These are phyloP conservation scores for Monosporascus sp. DNA, from an alignment of 2,329 filamentous ascomycete genomes.

Conservation along the genomic window DNA sequence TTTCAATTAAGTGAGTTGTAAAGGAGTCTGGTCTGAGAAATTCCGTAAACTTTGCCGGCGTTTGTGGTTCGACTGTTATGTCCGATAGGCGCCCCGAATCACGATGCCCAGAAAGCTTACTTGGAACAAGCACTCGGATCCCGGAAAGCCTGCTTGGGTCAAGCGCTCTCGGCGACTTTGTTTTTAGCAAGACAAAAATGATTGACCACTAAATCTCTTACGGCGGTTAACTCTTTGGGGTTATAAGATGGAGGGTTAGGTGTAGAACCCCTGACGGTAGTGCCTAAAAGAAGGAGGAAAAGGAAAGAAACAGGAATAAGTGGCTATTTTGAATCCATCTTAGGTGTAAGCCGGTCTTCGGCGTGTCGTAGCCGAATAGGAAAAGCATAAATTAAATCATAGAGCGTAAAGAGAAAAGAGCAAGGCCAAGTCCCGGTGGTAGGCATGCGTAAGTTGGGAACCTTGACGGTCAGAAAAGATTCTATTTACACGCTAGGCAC, in stretches of 20 bases:
- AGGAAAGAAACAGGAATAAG: neutral
- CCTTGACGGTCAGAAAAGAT: constrained; percentile 3
- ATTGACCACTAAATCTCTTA: neutral
- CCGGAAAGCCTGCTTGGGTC: neutral
- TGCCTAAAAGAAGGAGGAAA: neutral
- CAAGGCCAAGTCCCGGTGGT: neutral
- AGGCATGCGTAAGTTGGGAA: constrained; percentile 6
- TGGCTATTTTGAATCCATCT: neutral
- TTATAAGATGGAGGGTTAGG: too few relatives aligned
- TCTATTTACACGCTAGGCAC: neutral
- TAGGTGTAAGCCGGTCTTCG: neutral
- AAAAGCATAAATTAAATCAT: neutral
- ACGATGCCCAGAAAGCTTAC: neutral
- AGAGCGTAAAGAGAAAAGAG: neutral
- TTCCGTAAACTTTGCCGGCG: neutral
- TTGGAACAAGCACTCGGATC: neutral
- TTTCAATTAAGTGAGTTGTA: too few relatives aligned
- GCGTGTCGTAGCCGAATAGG: neutral
- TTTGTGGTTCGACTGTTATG: neutral
- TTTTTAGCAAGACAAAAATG: too few relatives aligned
- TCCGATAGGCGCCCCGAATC: neutral
- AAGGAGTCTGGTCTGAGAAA: too few relatives aligned
- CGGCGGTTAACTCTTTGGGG: too few relatives aligned
- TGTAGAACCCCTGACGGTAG: neutral
- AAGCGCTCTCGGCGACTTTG: neutral